A percentile compares a stretch with the other conserved stretches of the same genome.
phyloP scores from a whole-genome alignment of 2,329 filamentous ascomycete species.

The Hymenoscyphus fraxineus region DNA sequence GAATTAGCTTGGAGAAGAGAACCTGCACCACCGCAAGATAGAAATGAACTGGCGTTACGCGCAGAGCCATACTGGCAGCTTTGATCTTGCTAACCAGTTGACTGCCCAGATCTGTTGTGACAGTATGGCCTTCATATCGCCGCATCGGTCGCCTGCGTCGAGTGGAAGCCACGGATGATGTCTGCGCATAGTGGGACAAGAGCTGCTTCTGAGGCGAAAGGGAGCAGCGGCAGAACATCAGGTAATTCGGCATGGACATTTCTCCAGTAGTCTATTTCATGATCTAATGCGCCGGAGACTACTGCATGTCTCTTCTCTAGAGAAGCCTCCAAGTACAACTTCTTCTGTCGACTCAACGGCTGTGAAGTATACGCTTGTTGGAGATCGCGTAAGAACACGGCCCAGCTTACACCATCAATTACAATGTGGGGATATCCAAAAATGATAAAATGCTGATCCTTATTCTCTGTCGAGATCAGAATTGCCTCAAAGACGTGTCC shows the following conservation, averaged over 20 bases:
- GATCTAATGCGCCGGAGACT: neutral
- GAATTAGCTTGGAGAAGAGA: conserved; percentile 36
- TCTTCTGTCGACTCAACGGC: neutral
- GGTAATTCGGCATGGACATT: neutral
- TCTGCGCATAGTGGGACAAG: too few species aligned
- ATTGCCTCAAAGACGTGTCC: neutral
- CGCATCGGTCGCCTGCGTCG: neutral
- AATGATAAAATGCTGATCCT: conserved; percentile 1
- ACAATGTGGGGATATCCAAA: conserved; percentile 6
- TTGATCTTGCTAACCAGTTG: neutral
- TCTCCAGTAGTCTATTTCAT: neutral
- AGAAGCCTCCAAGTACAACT: neutral
- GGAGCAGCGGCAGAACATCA: conserved; percentile 1
- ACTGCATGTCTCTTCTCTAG: neutral
- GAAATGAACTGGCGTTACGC: conserved; percentile 42
- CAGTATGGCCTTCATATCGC: neutral
- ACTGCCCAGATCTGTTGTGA: neutral
- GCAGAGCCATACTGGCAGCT: neutral
- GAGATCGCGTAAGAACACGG: conserved; percentile 1
- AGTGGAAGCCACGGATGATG: too few species aligned
- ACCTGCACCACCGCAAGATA: conserved; percentile 40
- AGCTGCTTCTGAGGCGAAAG: too few species aligned
- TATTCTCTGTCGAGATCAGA: neutral
- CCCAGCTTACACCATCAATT: conserved; percentile 7
- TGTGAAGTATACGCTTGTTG: neutral